Evolutionary conservation across 1,284 basidiomycete species (phyloP).

Genomic region (Sphaerobolus stellatus): DNA sequence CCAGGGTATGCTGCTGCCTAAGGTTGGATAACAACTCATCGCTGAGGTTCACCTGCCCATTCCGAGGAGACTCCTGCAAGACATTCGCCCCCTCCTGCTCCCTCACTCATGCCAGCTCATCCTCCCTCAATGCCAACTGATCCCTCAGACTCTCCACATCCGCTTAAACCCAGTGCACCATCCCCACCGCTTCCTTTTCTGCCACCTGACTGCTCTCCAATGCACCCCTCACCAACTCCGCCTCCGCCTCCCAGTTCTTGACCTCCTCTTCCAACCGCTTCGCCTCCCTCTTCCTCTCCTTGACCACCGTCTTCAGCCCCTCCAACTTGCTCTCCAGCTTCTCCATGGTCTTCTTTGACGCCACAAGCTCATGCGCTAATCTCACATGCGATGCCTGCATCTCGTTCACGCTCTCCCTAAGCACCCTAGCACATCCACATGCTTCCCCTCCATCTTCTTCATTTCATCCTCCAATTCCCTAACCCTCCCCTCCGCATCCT

Average conservation of each 20-base stretch:
- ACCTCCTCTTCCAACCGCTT: conserved; percentile 29
- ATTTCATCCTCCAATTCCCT: conserved; percentile 10
- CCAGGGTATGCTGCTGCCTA: conserved; percentile 71
- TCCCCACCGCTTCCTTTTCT: conserved; percentile 58
- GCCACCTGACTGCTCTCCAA: conserved; percentile 49
- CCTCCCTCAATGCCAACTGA: conserved; percentile 57
- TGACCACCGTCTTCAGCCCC: conserved; percentile 50
- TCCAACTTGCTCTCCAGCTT: conserved; percentile 48
- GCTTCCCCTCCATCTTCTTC: conserved; percentile 49
- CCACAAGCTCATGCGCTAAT: conserved; percentile 63
- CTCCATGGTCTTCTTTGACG: too few relatives aligned
- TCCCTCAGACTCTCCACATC: conserved; percentile 67
- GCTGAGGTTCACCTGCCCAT: too few relatives aligned
- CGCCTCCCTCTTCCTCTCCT: conserved; percentile 55
- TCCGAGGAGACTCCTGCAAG: background rate
- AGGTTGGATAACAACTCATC: conserved; percentile 68
- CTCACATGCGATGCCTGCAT: conserved; percentile 57
- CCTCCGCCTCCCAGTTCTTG: background rate
- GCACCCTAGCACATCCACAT: conserved; percentile 41
- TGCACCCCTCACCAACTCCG: conserved; percentile 40
- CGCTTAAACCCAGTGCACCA: conserved; percentile 59
- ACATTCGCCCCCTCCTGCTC: conserved; percentile 27
- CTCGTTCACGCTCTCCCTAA: conserved; percentile 45
- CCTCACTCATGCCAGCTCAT: conserved; percentile 60
- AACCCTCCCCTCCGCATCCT: conserved; percentile 38